Base-by-base conservation (phyloP, 2,329 filamentous ascomycete genomes). In the Pseudocercospora macadamiae region DNA sequence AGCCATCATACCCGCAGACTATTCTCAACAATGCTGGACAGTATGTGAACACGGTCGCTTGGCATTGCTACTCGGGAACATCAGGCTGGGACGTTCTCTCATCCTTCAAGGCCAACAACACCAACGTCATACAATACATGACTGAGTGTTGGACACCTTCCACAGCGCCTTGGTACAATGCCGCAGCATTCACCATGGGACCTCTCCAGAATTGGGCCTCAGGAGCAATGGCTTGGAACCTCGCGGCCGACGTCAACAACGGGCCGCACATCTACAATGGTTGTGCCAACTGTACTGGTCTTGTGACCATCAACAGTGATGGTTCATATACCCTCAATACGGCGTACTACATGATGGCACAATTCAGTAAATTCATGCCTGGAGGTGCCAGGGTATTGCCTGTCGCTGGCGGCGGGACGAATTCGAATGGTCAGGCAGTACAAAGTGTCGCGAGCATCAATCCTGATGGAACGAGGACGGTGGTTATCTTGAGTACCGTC, bases 141-240 rank as follows among this genome's bases (percentile, higher is more conserved):
- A 60, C 57, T 7, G 64, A 66, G 57, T 66, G 64, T 49, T 66
- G 58, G 59, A 66, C 64, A 0, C 59, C 64, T n/a, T 18, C 54
- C 18, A 57, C 57, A 3, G 26, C 59, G 10, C 48, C 52, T 6
- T 64, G 62, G 62, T 59, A 59, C 54, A 57, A 62, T 10, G 64
- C 60, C 32, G 62, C 64, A 1, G 56, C 55, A 6, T 66, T 66
- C 51, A 63, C 62, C 3, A 59, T 66, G 19, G 62, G 64, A 1
- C 62, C 64, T n/a, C 44, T 64, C 12, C 64, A 66, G 30, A 66
- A 66, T 36, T 66, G 64, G 64, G 64, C 57, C 3, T 59, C 57
- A 1, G 64, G 64, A 10, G 54, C 55, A 9, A 62, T 66, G 18
- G 64, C 64, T 1, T 66, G 64, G 64, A 62, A 51, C 1, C 62